Base-by-base conservation (phyloP, 371 early-diverging fungal genomes). In the Rhizopus delemar region DNA sequence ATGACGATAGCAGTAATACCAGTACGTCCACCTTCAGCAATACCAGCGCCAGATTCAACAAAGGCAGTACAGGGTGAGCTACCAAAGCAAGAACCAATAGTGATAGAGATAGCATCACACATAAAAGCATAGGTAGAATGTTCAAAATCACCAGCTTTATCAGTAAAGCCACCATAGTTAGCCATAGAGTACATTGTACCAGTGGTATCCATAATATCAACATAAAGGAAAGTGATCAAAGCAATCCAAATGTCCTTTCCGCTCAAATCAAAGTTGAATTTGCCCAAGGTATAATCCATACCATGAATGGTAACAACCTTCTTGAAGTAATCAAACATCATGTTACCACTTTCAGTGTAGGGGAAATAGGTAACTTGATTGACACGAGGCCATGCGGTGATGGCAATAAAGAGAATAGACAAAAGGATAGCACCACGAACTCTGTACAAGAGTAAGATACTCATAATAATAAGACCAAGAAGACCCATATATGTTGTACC, bases 111-210 rank as follows among this genome's bases (percentile, higher is more conserved):
- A 11, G 90, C 90, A 66, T 92, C 93, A 52, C 82, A 73, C 56
- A 91, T 63, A 63, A 91, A 91, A 9, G 91, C 93, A 16, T 73
- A 57, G 4, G 83, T 81, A 6, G 89, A 87, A 29, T 89, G 88
- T 51, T 90, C 89, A 71, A 91, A 90, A 65, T 90, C 88, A 53
- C 90, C 91, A 7, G 80, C 73, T 51, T 74, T 79, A 59, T 89
- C 81, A 64, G 84, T 85, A 65, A 86, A 87, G 5, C 90, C 91
- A 66, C 86, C 90, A 68, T 90, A 92, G 51, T 80, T 80, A 8
- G 89, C 89, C 86, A 91, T 89, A 7, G 89, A 87, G 50, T 86
- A 90, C 78, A 92, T 68, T 13, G 88, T 89, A 13, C 90, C 90
- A 0, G 91, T 91, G 32, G 88, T 85, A 67, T 91, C 91, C 62